Percentiles rank a stretch among this genome's conserved stretches.
phyloP scores from a whole-genome alignment of 805 yeast genomes.

The Candida sphagnicola region DNA sequence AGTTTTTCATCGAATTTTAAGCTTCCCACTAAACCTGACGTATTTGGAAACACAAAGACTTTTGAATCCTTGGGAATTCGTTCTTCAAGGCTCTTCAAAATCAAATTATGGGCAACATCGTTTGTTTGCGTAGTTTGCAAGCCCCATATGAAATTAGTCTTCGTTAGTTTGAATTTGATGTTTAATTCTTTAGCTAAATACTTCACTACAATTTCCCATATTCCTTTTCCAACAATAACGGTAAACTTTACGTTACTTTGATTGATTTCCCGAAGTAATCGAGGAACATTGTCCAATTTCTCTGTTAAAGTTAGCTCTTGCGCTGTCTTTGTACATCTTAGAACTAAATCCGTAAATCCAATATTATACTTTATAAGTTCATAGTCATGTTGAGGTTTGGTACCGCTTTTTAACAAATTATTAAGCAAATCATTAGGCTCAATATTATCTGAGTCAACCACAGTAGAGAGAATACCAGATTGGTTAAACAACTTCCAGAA shows the following conservation, averaged over 20 bases:
- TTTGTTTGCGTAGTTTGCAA: constrained; percentile 20
- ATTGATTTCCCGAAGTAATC: constrained; percentile 44
- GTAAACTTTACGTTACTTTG: constrained; percentile 36
- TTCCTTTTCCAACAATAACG: constrained; percentile 69
- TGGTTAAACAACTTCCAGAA: constrained; percentile 66
- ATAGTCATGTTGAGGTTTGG: constrained; percentile 37
- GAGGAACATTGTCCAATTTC: constrained; percentile 51
- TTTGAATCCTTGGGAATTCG: constrained; percentile 14
- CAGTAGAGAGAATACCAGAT: constrained; percentile 38
- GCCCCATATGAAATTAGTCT: constrained; percentile 53
- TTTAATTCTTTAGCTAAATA: constrained; percentile 20
- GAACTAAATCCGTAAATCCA: constrained; percentile 71
- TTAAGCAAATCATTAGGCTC: constrained; percentile 11
- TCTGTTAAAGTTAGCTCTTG: constrained; percentile 50
- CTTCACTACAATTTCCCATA: constrained; percentile 59
- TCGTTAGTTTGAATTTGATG: constrained; percentile 21
- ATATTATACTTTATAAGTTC: constrained; percentile 39
- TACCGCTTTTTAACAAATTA: constrained; percentile 10
- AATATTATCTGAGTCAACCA: constrained; percentile 5
- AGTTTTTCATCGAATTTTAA: constrained; percentile 44
- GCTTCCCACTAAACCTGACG: constrained; percentile 65
- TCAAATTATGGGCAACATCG: constrained; percentile 12
- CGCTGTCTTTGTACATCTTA: constrained; percentile 58
- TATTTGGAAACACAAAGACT: constrained; percentile 63
- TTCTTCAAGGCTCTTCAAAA: constrained; percentile 14